Percentiles rank a stretch among this genome's conserved stretches.
Evolutionary conservation across 2,329 filamentous ascomycete genomes (phyloP).

Genomic region (Aspergillus tubingensis): DNA sequence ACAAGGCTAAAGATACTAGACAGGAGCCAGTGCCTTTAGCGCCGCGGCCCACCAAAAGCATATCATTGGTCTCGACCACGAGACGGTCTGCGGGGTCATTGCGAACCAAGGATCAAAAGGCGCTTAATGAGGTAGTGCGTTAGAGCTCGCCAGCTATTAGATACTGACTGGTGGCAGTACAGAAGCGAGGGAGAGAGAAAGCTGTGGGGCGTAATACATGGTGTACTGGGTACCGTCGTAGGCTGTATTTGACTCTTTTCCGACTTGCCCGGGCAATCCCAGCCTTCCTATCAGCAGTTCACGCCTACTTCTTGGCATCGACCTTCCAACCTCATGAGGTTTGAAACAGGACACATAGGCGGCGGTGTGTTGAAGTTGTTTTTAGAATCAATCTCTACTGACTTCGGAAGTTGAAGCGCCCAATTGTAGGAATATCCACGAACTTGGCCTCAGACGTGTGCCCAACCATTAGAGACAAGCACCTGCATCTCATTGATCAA

Average conservation of each 20-base stretch:
- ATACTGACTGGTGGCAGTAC: not conserved
- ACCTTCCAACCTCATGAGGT: too few species aligned
- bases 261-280: not conserved
- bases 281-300: not conserved
- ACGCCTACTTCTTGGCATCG: not conserved
- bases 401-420: not conserved
- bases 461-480: slow-evolving; percentile 14
- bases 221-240: too few species aligned
- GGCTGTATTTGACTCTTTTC: not conserved
- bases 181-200: too few species aligned
- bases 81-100: not conserved
- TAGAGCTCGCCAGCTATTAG: not conserved
- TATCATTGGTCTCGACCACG: not conserved
- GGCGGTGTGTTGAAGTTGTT: not conserved
- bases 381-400: not conserved
- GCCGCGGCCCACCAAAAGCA: not conserved
- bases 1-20: not conserved
- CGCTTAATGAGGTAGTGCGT: not conserved
- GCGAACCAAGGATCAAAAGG: not conserved
- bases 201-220: too few species aligned
- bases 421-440: too few species aligned
- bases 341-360: too few species aligned
- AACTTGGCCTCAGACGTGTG: slow-evolving; percentile 11
- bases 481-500: slow-evolving; percentile 56
- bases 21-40: not conserved